Percentiles rank a stretch among this genome's conserved stretches.
These are phyloP conservation scores for Lentinula raphanica DNA, from an alignment of 768 basidiomycete species.

Conservation along the genomic window DNA sequence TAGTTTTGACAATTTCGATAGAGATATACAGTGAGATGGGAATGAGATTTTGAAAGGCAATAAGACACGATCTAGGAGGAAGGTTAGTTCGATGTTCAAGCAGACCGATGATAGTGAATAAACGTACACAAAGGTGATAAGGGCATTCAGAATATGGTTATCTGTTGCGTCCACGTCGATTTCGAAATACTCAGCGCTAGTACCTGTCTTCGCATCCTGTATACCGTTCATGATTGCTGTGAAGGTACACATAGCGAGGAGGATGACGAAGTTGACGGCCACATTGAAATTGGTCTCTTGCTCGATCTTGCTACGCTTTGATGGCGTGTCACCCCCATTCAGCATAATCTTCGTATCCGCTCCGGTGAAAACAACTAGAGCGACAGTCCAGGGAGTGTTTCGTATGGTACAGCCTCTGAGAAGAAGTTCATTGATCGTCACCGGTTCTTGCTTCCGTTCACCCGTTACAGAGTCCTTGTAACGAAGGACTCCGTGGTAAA, in stretches of 20 bases:
- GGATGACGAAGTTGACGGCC: slow-evolving; percentile 82
- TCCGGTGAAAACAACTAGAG: slow-evolving; percentile 91
- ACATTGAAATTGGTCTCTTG: slow-evolving; percentile 99
- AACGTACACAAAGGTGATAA: slow-evolving; percentile 89
- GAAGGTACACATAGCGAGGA: slow-evolving; percentile 70
- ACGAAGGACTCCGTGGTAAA: slow-evolving; percentile 80
- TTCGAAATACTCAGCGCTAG: slow-evolving; percentile 75
- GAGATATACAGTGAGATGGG: slow-evolving; percentile 96
- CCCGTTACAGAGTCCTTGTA: slow-evolving; percentile 54
- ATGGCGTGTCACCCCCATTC: slow-evolving; percentile 89
- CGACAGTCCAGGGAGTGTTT: slow-evolving; percentile 90
- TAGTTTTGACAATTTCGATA: slow-evolving; percentile 96
- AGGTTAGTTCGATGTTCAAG: not conserved
- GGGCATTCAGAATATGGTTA: slow-evolving; percentile 61
- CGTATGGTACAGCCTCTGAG: slow-evolving; percentile 87
- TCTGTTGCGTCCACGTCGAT: slow-evolving; percentile 54
- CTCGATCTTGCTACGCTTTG: slow-evolving; percentile 97
- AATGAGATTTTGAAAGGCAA: slow-evolving; percentile 97
- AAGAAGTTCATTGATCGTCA: slow-evolving; percentile 89
- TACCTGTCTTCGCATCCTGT: slow-evolving; percentile 51
- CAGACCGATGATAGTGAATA: not conserved
- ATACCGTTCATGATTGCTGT: slow-evolving; percentile 75
- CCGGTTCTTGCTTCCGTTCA: slow-evolving; percentile 57
- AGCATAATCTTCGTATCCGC: slow-evolving; percentile 90
- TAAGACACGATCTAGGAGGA: slow-evolving; percentile 70